These are phyloP conservation scores for Dictyostelium purpureum DNA, from an alignment of 78 protist species.

Conservation along the genomic window DNA sequence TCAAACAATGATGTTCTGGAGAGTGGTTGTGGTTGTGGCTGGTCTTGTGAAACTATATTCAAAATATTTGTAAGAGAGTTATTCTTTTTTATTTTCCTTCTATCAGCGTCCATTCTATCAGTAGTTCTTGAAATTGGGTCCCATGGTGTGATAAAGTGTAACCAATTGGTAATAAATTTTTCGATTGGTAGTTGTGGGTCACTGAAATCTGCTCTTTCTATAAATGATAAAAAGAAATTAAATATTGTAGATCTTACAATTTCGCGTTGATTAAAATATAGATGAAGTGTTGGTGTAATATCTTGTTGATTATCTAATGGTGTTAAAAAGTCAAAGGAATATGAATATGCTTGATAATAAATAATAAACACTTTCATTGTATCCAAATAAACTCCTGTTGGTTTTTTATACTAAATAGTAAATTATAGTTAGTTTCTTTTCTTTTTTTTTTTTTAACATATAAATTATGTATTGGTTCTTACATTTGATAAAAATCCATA, in stretches of 20 bases:
- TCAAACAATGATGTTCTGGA: too few species aligned
- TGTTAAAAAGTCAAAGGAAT: background rate
- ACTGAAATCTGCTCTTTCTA: slow-evolving; percentile 19
- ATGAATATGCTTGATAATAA: slow-evolving; percentile 19
- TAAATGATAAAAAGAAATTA: background rate
- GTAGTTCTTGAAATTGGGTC: background rate
- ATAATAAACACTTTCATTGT: background rate
- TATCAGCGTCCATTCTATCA: background rate
- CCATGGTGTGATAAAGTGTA: slow-evolving; percentile 44
- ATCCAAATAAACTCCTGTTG: slow-evolving; percentile 17
- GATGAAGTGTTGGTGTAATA: background rate
- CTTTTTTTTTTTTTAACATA: too few species aligned
- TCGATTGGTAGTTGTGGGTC: slow-evolving; percentile 41
- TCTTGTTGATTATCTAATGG: background rate
- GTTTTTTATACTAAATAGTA: slow-evolving; percentile 56
- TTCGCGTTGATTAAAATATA: background rate
- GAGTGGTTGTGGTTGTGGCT: background rate
- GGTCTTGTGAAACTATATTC: background rate
- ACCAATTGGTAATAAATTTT: slow-evolving; percentile 11
- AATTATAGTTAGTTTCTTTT: too few species aligned
- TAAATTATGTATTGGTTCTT: too few species aligned
- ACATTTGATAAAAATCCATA: background rate
- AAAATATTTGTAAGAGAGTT: slow-evolving; percentile 2
- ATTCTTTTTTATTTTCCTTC: background rate
- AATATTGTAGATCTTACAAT: slow-evolving; percentile 20